Conservation (phyloP, 345 rosid genomes). For the Turnera subulata region DNA sequence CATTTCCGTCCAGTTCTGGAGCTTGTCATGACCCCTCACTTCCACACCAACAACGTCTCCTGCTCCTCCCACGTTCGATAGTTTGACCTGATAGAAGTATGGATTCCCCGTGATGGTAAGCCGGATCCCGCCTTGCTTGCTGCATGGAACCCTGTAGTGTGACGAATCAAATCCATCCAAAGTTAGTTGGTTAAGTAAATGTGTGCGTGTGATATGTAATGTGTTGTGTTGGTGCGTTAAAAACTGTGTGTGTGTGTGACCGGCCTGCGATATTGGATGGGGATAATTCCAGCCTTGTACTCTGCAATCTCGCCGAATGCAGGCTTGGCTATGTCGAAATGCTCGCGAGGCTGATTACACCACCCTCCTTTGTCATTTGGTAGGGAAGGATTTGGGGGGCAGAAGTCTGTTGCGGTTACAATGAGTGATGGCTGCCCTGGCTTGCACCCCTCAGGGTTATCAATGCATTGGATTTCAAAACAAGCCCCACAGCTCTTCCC, state of each 20-base stretch:
- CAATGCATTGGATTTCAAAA: constrained; percentile 39
- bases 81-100: constrained; percentile 51
- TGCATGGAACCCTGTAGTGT: constrained; percentile 68
- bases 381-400: constrained; percentile 61
- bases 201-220: no score
- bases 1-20: constrained; percentile 42
- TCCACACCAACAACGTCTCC: constrained; percentile 56
- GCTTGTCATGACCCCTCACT: constrained; percentile 47
- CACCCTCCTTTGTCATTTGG: constrained; percentile 61
- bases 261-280: constrained; percentile 67
- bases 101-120: constrained; percentile 60
- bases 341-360: constrained; percentile 70
- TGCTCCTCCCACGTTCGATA: constrained; percentile 67
- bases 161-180: no score
- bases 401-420: constrained; percentile 71
- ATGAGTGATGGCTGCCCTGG: constrained; percentile 45
- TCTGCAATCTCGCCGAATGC: constrained; percentile 48
- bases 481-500: constrained; percentile 54
- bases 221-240: no score
- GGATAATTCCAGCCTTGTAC: constrained; percentile 53
- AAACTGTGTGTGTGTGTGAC: no score
- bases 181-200: no score
- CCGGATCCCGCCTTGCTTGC: constrained; percentile 63
- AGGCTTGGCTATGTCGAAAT: constrained; percentile 72
- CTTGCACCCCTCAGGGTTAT: constrained; percentile 47